Evolutionary conservation across 1,284 basidiomycete genomes (phyloP).

Genomic region (Cutaneotrichosporon spelunceum): DNA sequence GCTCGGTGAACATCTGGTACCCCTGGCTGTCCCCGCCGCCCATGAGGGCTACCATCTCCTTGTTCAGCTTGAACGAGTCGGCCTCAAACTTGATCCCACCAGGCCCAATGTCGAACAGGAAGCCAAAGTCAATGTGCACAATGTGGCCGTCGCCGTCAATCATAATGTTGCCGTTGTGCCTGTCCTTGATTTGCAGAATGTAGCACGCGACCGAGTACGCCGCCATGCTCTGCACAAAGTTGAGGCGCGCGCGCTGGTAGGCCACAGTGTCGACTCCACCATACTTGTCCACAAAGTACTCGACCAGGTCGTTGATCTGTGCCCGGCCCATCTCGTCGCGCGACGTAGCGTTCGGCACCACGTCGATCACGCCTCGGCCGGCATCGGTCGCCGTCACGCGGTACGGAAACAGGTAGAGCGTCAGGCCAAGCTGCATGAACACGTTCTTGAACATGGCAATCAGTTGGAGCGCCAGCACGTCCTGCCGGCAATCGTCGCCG

Average conservation of each 20-base stretch:
- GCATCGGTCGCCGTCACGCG: slow-evolving; percentile 95
- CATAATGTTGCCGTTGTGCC: slow-evolving; percentile 99
- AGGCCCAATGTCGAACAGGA: slow-evolving; percentile 89
- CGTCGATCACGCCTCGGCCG: slow-evolving; percentile 97
- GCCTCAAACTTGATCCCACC: slow-evolving; percentile 89
- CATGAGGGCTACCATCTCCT: slow-evolving; percentile 98
- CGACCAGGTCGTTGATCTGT: slow-evolving; percentile 92
- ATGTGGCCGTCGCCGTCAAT: slow-evolving; percentile 96
- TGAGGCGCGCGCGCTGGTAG: slow-evolving; percentile 89
- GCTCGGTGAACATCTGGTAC: slow-evolving; percentile 86
- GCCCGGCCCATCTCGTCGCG: slow-evolving; percentile 99
- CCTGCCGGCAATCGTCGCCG: slow-evolving; percentile 97
- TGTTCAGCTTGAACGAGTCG: slow-evolving; percentile 93
- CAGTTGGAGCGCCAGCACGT: slow-evolving; percentile 90
- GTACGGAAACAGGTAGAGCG: slow-evolving; percentile 92
- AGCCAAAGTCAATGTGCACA: slow-evolving; percentile 93
- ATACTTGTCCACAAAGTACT: slow-evolving; percentile 94
- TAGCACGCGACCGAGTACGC: slow-evolving; percentile 99
- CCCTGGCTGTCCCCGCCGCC: slow-evolving; percentile 90
- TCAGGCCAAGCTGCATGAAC: slow-evolving; percentile 80
- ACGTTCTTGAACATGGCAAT: slow-evolving; percentile 99
- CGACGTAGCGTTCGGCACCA: slow-evolving; percentile 96
- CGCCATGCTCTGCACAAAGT: slow-evolving; percentile 99
- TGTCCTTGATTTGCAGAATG: slow-evolving; percentile 93
- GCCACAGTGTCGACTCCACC: slow-evolving; percentile 81